These are phyloP conservation scores for Colletotrichum noveboracense DNA, from an alignment of 2,329 filamentous ascomycete genomes.

Conservation along the genomic window DNA sequence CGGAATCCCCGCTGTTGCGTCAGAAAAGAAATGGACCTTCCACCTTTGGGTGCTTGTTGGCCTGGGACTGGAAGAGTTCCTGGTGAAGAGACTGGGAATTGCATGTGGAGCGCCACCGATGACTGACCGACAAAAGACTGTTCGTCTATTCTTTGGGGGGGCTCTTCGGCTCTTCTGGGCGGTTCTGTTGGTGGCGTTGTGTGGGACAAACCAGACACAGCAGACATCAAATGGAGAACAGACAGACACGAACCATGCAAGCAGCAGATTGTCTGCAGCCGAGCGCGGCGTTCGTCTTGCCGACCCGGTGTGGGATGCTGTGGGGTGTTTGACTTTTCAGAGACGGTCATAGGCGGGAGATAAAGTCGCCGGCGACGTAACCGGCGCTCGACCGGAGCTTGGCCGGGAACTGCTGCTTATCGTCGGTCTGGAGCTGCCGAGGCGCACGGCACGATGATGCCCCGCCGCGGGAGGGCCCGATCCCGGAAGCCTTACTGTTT, in stretches of 20 bases:
- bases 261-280: neutral
- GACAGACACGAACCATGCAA: neutral
- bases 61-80: neutral
- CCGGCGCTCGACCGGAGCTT: constrained; percentile 7
- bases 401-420: constrained; percentile 10
- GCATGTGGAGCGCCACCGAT: constrained; percentile 1
- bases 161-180: neutral
- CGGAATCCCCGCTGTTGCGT: constrained; percentile 16
- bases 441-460: neutral
- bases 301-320: neutral
- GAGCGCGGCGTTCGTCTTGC: constrained; percentile 13
- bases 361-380: neutral
- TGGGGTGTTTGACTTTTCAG: neutral
- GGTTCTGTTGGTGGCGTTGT: neutral
- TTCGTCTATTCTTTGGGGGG: neutral
- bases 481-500: neutral
- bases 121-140: neutral
- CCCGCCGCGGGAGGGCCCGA: constrained; percentile 12
- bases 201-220: neutral
- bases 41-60: neutral
- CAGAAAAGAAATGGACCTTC: constrained; percentile 13
- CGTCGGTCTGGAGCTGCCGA: neutral
- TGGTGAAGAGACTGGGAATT: neutral
- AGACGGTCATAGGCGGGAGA: constrained; percentile 1
- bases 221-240: neutral